Base-by-base conservation (phyloP, 495 filamentous ascomycete species). In the Sabuloglossum arenarium region DNA sequence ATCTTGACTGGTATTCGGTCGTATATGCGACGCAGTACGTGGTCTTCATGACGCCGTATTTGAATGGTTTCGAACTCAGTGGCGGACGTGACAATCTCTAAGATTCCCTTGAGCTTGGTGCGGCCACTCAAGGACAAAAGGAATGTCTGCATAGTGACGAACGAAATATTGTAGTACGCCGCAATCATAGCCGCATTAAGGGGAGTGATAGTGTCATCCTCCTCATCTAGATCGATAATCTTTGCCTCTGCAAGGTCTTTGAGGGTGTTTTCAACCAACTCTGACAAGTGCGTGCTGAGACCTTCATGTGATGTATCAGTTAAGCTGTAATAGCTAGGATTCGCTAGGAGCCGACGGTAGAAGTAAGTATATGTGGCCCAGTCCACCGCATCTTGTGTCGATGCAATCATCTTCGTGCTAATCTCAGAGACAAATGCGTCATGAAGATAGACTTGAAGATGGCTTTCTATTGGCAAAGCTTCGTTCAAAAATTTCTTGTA, bases 111-210 rank as follows among this genome's bases (percentile, higher is more conserved):
- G 57, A 97, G 78, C 70, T 94, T 96, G 3, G 87, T 95, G 56
- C 82, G 84, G 43, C 77, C 80, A 1, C 76, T 87, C 29, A 99
- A 73, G 24, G 93, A 97, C n/a, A 97, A 74, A n/a, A 97, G 72
- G 76, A 97, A 94, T 4, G 93, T 99, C 69, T 99, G 89, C 91
- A 97, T 97, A 24, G 91, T 99, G 68, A 94, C 84, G 70, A 96
- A 95, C 19, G 93, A 97, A 59, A 99, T 94, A 66, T 96, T 96
- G 76, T 97, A 99, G 71, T 97, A 97, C 1, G 91, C 88, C 6
- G 86, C 88, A 64, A 99, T 97, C 86, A 93, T 95, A 37, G 90
- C 90, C 0, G 91, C 84, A 61, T 99, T 96, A 59, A 93, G 76
- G 23, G 91, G 88, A 8, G 84, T 79, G 55, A 97, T 81, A 23